Conservation (phyloP, 1,284 basidiomycete genomes). For the Chalciporus sp. region DNA sequence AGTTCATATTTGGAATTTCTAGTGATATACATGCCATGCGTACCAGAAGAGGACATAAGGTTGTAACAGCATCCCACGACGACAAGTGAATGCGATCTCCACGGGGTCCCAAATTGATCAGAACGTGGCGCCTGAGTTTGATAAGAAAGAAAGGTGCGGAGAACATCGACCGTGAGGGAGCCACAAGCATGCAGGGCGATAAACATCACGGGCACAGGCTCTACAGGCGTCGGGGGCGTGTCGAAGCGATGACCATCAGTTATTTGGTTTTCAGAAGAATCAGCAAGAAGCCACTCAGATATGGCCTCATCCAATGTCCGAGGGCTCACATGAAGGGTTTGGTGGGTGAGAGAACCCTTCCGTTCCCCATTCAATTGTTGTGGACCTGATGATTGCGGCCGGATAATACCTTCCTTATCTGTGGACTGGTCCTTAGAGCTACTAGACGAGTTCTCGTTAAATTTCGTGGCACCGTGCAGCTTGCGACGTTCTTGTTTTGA, state of each 20-base stretch:
- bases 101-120: constrained; percentile 18
- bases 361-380: neutral
- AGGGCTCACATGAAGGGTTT: constrained; percentile 52
- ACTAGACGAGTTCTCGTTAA: neutral
- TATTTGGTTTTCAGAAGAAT: constrained; percentile 1
- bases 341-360: constrained; percentile 47
- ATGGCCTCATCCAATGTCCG: constrained; percentile 39
- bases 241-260: neutral
- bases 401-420: neutral
- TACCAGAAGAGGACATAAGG: constrained; percentile 45
- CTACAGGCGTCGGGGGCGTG: neutral
- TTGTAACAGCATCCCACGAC: constrained; percentile 59
- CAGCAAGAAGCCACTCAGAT: constrained; percentile 22
- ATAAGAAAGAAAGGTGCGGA: constrained; percentile 40
- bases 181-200: constrained; percentile 66
- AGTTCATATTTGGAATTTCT: constrained; percentile 7
- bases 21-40: constrained; percentile 9
- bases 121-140: constrained; percentile 7
- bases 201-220: constrained; percentile 52
- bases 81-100: constrained; percentile 44
- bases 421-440: neutral
- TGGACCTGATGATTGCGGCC: neutral
- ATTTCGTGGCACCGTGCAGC: neutral
- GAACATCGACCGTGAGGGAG: constrained; percentile 48
- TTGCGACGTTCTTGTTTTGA: constrained; percentile 12